Conservation (phyloP, 148 eudicot species). For the Rhododendron simsii region DNA sequence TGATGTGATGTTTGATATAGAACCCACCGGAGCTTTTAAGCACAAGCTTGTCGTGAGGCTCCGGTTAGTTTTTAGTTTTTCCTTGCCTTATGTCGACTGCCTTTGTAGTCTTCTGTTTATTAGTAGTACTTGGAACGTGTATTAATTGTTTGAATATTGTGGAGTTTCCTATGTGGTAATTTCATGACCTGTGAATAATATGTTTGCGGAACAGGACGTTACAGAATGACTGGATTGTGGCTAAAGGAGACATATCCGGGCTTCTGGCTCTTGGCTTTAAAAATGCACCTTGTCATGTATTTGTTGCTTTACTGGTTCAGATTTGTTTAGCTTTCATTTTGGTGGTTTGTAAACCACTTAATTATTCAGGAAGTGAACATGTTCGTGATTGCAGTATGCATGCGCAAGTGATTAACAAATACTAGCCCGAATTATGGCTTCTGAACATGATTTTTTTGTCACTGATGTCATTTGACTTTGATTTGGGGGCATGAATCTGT, state of each 20-base stretch:
- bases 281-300: not conserved
- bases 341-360: not conserved
- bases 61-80: slow-evolving; percentile 21
- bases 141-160: not conserved
- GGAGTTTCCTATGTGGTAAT: not conserved
- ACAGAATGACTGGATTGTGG: not conserved
- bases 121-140: not conserved
- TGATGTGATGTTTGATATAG: slow-evolving; percentile 39
- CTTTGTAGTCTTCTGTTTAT: not conserved
- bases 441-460: not conserved
- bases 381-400: not conserved
- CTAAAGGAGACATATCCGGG: not conserved
- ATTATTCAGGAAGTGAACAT: not conserved
- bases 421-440: not conserved
- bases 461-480: not conserved
- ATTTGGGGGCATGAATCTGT: not conserved
- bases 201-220: not conserved
- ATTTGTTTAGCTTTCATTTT: not conserved
- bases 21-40: slow-evolving; percentile 26
- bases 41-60: slow-evolving; percentile 25
- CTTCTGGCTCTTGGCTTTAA: not conserved
- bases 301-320: not conserved
- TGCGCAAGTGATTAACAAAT: not conserved
- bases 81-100: not conserved
- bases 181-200: not conserved